These are phyloP conservation scores for Lumnitzera racemosa DNA, from an alignment of 345 rosid genomes.

Conservation along the genomic window DNA sequence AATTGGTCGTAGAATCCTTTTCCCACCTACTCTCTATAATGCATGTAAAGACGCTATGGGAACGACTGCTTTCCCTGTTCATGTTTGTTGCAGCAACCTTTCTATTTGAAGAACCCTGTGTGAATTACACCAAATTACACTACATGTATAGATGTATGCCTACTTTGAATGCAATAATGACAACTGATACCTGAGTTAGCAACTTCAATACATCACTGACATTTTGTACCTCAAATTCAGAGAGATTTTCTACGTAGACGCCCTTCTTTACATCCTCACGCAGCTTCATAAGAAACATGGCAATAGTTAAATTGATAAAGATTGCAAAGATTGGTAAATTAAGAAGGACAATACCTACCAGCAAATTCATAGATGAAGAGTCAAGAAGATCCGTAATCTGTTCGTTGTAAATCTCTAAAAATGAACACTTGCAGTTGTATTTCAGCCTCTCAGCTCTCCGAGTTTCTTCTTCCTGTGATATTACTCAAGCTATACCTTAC, in stretches of 20 bases:
- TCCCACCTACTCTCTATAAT: slow-evolving; percentile 95
- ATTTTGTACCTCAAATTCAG: slow-evolving; percentile 75
- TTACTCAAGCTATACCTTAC: not conserved
- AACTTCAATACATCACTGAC: slow-evolving; percentile 80
- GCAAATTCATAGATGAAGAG: slow-evolving; percentile 82
- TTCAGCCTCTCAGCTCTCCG: slow-evolving; percentile 78
- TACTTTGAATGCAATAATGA: too few relatives aligned
- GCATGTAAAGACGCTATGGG: slow-evolving; percentile 90
- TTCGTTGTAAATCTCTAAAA: slow-evolving; percentile 92
- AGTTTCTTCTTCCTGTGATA: slow-evolving; percentile 86
- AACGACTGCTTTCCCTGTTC: slow-evolving; percentile 97
- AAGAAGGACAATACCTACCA: slow-evolving; percentile 30
- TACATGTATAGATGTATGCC: too few relatives aligned
- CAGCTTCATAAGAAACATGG: slow-evolving; percentile 34
- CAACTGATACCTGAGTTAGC: slow-evolving; percentile 50
- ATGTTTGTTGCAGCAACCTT: slow-evolving; percentile 92
- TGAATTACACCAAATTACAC: not conserved
- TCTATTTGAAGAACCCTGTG: slow-evolving; percentile 78
- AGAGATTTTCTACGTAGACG: slow-evolving; percentile 88
- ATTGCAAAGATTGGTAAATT: slow-evolving; percentile 8
- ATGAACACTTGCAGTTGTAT: slow-evolving; percentile 93
- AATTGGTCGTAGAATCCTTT: slow-evolving; percentile 74
- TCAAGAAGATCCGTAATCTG: slow-evolving; percentile 96
- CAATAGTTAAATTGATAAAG: slow-evolving; percentile 3
- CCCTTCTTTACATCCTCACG: slow-evolving; percentile 84